Conservation (phyloP, 2,329 filamentous ascomycete genomes). For the Penicillium thymicola region DNA sequence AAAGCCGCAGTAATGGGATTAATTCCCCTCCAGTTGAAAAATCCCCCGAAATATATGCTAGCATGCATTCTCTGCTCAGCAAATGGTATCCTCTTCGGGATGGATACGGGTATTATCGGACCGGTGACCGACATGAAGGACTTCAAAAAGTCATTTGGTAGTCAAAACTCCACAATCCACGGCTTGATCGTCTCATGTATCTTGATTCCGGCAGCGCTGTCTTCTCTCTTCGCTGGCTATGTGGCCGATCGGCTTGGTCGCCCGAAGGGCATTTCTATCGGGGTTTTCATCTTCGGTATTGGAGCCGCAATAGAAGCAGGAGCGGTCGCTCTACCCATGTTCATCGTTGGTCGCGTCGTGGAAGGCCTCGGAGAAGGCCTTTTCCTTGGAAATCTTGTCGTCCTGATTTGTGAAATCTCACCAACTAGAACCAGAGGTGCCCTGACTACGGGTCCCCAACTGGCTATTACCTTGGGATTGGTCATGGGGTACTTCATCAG, state of each 20-base stretch:
- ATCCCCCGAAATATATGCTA: conserved; percentile 7
- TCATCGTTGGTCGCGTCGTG: conserved; percentile 55
- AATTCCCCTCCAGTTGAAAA: not conserved
- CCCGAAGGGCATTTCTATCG: conserved; percentile 49
- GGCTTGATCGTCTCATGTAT: conserved; percentile 60
- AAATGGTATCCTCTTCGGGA: conserved; percentile 7
- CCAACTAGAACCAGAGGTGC: conserved; percentile 51
- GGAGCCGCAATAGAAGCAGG: conserved; percentile 54
- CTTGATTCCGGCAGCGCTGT: conserved; percentile 55
- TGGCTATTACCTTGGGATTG: conserved; percentile 51
- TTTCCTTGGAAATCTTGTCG: conserved; percentile 55
- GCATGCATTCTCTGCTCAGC: conserved; percentile 10
- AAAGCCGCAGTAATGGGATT: conserved; percentile 1
- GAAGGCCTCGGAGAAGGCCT: conserved; percentile 60
- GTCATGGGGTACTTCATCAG: conserved; percentile 59
- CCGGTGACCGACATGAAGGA: conserved; percentile 57
- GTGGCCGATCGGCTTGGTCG: conserved; percentile 54
- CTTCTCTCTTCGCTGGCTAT: conserved; percentile 57
- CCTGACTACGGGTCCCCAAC: conserved; percentile 53
- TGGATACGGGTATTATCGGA: conserved; percentile 34
- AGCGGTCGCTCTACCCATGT: conserved; percentile 48
- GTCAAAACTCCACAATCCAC: conserved; percentile 51
- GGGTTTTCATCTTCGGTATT: conserved; percentile 51
- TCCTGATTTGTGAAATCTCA: conserved; percentile 62
- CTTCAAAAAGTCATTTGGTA: conserved; percentile 51